phyloP scores from a whole-genome alignment of 2,329 filamentous ascomycete genomes.

The Plectosphaerella cucumerina region DNA sequence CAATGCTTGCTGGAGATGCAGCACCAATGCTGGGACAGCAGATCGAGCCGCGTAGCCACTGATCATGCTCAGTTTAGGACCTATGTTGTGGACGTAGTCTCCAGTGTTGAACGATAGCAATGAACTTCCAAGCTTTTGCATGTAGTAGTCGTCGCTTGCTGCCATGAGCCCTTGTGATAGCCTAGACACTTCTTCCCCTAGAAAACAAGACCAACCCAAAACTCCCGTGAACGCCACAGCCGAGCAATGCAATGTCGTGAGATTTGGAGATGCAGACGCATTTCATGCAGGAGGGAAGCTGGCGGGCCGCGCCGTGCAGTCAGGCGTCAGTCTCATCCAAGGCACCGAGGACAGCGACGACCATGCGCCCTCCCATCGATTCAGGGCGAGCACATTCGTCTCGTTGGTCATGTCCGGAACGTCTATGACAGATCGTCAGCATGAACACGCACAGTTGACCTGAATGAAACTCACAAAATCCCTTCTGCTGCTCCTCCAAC shows the following conservation, averaged over 20 bases:
- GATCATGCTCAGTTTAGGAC: too few species aligned
- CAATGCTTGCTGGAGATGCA: too few species aligned
- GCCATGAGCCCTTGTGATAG: too few species aligned
- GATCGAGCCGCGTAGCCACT: too few species aligned
- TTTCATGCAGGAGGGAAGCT: slow-evolving; percentile 61
- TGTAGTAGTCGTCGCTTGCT: too few species aligned
- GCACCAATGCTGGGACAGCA: too few species aligned
- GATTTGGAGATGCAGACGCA: not conserved
- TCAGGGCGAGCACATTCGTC: slow-evolving; percentile 61
- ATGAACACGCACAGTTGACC: too few species aligned
- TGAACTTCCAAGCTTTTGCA: too few species aligned
- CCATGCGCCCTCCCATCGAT: slow-evolving; percentile 82
- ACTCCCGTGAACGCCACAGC: not conserved
- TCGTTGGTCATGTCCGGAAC: slow-evolving; percentile 71
- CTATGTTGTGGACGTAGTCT: too few species aligned
- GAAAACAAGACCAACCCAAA: too few species aligned
- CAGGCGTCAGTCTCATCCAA: slow-evolving; percentile 69
- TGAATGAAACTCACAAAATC: slow-evolving; percentile 69
- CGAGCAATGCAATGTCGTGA: not conserved
- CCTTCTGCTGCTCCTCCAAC: slow-evolving; percentile 74
- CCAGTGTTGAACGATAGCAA: too few species aligned
- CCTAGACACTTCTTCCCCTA: too few species aligned
- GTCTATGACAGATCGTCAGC: slow-evolving; percentile 35
- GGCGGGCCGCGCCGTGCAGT: slow-evolving; percentile 62
- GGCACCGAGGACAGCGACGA: slow-evolving; percentile 69